Base-by-base conservation (phyloP, 306 rosid genomes). In the Citrullus amarus region DNA sequence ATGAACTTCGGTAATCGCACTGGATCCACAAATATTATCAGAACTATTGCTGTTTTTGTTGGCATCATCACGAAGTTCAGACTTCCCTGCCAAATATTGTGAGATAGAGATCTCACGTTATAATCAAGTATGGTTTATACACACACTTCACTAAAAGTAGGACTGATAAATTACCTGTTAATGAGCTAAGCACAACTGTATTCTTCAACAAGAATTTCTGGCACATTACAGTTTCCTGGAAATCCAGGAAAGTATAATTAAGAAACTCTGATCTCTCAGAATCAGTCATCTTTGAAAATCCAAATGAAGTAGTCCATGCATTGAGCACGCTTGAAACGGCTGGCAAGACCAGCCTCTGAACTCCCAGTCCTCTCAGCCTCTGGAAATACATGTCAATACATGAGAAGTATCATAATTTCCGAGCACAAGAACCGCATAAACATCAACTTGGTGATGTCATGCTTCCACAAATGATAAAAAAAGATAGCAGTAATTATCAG, bases 321-420 rank as follows among this genome's bases (percentile, higher is more conserved):
- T 85, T 90, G 44, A 92, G 86, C 82, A 89, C 91, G 54, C 89
- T 86, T 20, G 91, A 90, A 72, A 86, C 87, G 16, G 98, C 93
- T 9, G 98, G 97, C 89, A 95, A 87, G 83, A 95, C 86, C 62
- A 95, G 86, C 56, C 92, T 87, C 86, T 95, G 91, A 67, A 91
- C 96, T 80, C 90, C 97, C 74, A 92, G 77, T 77, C 87, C 88
- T 85, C 22, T 68, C 77, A 95, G 97, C 81, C 43, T 82, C 98
- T 95, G 91, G 44, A 75, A 79, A 67, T 28, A 67, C 51, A 48
- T 14, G 41, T 48, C 22, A 34, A 71, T 50, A 70, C 56, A 66
- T 76, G 28, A 44, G 11, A 48, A 41, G 41, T 36, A 78, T 12
- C n/a, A 74, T 61, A 20, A 68, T 55, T 30, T 77, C 8, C 56